Evolutionary conservation across 768 basidiomycete species (phyloP), one percentile per base, ranked within the genome.

Genomic region (Omphalotus guepiniiformis): DNA sequence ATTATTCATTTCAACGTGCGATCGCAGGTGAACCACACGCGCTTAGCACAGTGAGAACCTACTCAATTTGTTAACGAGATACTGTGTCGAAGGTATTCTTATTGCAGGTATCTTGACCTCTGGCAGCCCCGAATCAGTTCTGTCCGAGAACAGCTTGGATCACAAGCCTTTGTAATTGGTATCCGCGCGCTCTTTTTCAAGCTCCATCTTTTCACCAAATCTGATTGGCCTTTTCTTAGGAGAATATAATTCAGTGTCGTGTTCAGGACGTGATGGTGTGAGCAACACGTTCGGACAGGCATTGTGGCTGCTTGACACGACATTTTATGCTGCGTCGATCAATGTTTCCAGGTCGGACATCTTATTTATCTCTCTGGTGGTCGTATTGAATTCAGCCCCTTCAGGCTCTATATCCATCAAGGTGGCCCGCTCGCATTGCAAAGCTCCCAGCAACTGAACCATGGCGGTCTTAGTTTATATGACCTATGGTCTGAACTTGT

Each of bases 241-340:
- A 6, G 76, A 79, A 58, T 78, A 75, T 51, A 80, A 77, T 49
- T 78, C 77, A 0, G 75, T 78, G 9, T 77, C 75, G 4, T 79
- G 77, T 44, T 71, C 73, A 11, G 78, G 78, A 4, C 70, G 63
- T 42, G 66, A 71, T 47, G 69, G 68, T 36, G 73, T 78, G 29
- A 75, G 71, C 56, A 75, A 78, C 51, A 78, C 78, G 2, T 77
- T 79, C 46, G 76, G 78, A 21, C 78, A 79, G 50, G 72, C 76
- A 12, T 61, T 79, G 26, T 78, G 76, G 77, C 61, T 79, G 40
- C 62, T 76, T 21, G 67, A 76, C 49, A 75, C 72, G 1, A 73
- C 67, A 3, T 54, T 76, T 4, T 75, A 76, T 53, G 73, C 70
- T 7, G 72, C 74, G 1, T 74, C 75, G 7, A 57, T 78, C 32